phyloP scores from a whole-genome alignment of 495 filamentous ascomycete species.

The Bacidia gigantensis region DNA sequence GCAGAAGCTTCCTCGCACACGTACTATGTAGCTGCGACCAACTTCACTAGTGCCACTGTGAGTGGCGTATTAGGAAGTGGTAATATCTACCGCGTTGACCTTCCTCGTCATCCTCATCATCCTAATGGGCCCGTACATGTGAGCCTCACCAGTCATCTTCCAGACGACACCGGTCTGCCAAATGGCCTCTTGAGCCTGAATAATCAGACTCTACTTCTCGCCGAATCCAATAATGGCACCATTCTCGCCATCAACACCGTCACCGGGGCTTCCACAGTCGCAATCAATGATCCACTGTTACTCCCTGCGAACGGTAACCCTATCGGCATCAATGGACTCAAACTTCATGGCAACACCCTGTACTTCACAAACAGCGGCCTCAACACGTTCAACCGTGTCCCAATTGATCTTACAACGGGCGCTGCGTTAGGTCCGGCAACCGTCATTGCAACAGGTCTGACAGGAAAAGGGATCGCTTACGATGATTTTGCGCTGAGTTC shows the following conservation, averaged over 20 bases:
- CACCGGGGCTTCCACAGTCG: slow-evolving; percentile 8
- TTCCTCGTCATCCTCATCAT: not conserved
- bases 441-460: not conserved
- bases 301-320: slow-evolving; percentile 11
- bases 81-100: not conserved
- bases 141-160: not conserved
- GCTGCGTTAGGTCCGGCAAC: not conserved
- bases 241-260: slow-evolving; percentile 23
- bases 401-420: slow-evolving; percentile 2
- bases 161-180: not conserved
- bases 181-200: slow-evolving; percentile 7
- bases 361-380: slow-evolving; percentile 11
- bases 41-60: not conserved
- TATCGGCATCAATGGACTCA: slow-evolving; percentile 8
- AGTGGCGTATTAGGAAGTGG: not conserved
- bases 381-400: slow-evolving; percentile 1
- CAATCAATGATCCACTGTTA: slow-evolving; percentile 21
- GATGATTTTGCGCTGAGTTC: slow-evolving; percentile 5
- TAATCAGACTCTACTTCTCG: slow-evolving; percentile 7
- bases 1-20: not conserved
- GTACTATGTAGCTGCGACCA: not conserved
- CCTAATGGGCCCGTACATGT: not conserved
- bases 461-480: not conserved
- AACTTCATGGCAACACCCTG: slow-evolving; percentile 3
- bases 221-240: slow-evolving; percentile 17